Evolutionary conservation across 805 yeast genomes (phyloP), one percentile per base, ranked within the genome.

Genomic region (Tetrapisispora namnaoensis): DNA sequence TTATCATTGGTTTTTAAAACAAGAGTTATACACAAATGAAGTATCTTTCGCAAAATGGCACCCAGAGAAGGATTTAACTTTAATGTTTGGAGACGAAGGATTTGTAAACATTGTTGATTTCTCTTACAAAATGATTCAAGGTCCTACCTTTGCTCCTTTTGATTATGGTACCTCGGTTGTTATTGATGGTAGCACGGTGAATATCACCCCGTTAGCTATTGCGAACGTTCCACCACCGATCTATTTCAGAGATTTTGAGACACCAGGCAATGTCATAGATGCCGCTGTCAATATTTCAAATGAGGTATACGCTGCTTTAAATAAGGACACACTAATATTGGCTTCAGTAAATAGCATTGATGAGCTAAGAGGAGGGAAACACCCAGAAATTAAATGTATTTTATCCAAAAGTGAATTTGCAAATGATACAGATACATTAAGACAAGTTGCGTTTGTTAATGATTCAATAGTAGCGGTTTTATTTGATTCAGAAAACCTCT

Each of bases 201-300:
- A 80, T 55, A 68, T 89, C 21, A 91, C 99, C 0, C 97, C 98
- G 0, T 71, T 93, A 36, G 75, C 84, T 1, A 62, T 82, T 30
- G 95, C 96, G 1, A 88, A 82, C 61, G 91, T 88, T 11, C 99
- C 99, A 3, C 99, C 99, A 0, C 99, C 99, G 40, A 79, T 87
- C 61, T 76, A 86, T 22, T 83, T 75, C 60, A 75, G 95, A 50
- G 86, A 81, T 44, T 65, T 87, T 45, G 77, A 74, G 10, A 68
- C 80, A 13, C 72, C 71, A 9, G 71, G 69, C 1, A 78, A 78
- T 49, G 79, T 88, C 8, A 63, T 73, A 20, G 87, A 84, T 58
- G 76, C 78, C 40, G 84, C 95, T 0, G 77, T 81, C 4, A 77
- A 82, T 52, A 65, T 74, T 45, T 70, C 78, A 11, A 87, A 84